Conservation (phyloP, 2,329 filamentous ascomycete species). For the Epichloe brachyelytri region DNA sequence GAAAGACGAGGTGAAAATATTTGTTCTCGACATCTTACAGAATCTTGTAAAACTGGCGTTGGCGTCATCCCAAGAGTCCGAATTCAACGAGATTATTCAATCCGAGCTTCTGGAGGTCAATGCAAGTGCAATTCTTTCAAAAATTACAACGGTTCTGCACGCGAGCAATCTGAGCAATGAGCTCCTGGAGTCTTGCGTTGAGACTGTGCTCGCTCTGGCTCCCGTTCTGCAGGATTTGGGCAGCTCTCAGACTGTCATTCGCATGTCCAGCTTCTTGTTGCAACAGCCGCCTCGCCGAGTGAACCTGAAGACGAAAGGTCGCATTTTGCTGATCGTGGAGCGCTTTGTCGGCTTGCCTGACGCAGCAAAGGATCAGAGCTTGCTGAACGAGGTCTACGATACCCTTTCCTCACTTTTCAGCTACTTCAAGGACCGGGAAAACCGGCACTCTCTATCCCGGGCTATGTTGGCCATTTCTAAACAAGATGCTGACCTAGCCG, state of each 20-base stretch:
- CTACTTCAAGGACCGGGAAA: constrained; percentile 74
- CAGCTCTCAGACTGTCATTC: constrained; percentile 65
- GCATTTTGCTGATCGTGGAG: constrained; percentile 67
- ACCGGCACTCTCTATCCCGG: constrained; percentile 59
- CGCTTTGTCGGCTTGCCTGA: constrained; percentile 59
- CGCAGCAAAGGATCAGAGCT: constrained; percentile 23
- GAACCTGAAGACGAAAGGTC: constrained; percentile 69
- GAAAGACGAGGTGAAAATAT: constrained; percentile 78
- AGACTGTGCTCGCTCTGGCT: constrained; percentile 64
- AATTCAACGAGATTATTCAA: constrained; percentile 44
- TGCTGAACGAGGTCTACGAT: constrained; percentile 55
- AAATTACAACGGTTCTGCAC: constrained; percentile 55
- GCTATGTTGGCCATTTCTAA: constrained; percentile 60
- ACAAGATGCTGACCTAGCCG: constrained; percentile 44
- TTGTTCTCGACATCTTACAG: constrained; percentile 62
- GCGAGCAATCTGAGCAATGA: constrained; percentile 51
- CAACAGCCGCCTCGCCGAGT: constrained; percentile 76
- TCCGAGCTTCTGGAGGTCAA: constrained; percentile 43
- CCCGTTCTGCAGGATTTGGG: constrained; percentile 53
- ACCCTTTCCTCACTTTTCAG: constrained; percentile 74
- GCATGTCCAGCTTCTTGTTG: constrained; percentile 68
- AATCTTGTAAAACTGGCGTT: constrained; percentile 51
- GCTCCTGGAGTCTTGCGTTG: constrained; percentile 65
- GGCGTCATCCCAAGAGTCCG: constrained; percentile 39
- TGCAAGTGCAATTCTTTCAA: constrained; percentile 47